Evolutionary conservation across 176 grass and related monocot species (phyloP), one percentile per base, ranked within the genome.

Genomic region (Aegilops sharonensis): DNA sequence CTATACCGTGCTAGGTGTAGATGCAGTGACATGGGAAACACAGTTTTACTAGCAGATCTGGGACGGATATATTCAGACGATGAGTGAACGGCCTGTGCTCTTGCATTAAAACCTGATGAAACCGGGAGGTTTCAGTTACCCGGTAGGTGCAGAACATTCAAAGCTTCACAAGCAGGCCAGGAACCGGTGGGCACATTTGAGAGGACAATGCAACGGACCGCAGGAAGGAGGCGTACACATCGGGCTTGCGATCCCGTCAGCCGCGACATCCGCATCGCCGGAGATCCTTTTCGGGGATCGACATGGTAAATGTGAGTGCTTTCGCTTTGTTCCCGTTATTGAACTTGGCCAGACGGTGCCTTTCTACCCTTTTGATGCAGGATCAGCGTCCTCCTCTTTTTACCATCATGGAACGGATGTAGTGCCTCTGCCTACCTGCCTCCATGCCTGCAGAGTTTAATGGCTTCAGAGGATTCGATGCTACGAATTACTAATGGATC

Each of bases 291-390:
- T 65, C 23, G 37, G 60, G 21, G 5, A 54, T 54, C 50, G 13
- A 2, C 50, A 18, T 6, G 15, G 59, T 7, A 42, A 42, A 57
- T 57, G 54, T 0, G 56, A 18, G 36, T 27, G 77, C 68, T 72
- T 75, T 75, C 72, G 29, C 72, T 30, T 62, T 77, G 11, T 4
- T 21, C 10, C 29, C 18, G 52, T 61, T 78, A 37, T 8, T 78
- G 31, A 23, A 37, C 8, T 78, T 5, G 5, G 31, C 20, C 73
- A 15, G 7, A 10, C 15, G 15, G 15, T 54, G 15, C 27, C 73
- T 54, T 76, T 76, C 27, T 76, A 3, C 27, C 73, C 73, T 76
- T 76, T 76, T 56, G 25, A 76, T 76, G 73, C 73, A 54, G 43
- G 25, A 17, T 25, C 70, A 45, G 40, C 18, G 0, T 54, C 13